These are phyloP conservation scores for Alternaria consortialis DNA, from an alignment of 2,329 filamentous ascomycete species.

Conservation along the genomic window DNA sequence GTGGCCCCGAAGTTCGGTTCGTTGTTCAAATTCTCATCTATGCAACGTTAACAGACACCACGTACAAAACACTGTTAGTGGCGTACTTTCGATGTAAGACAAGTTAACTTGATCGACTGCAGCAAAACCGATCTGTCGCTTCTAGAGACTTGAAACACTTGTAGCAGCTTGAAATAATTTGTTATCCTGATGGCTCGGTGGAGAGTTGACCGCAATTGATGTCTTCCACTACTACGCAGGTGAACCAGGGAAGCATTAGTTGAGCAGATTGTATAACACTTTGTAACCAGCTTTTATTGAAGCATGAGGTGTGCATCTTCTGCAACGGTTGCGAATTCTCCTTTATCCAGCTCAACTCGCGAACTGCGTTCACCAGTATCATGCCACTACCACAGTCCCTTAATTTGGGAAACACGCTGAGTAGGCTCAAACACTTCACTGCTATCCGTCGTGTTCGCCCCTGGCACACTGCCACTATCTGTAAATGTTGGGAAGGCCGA, in stretches of 20 bases:
- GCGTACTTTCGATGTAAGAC: too few species aligned
- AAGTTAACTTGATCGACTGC: too few species aligned
- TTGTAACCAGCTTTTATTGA: background rate
- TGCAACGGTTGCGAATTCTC: background rate
- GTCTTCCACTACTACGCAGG: background rate
- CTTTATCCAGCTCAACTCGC: background rate
- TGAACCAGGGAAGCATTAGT: background rate
- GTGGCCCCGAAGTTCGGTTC: too few species aligned
- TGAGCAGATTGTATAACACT: background rate
- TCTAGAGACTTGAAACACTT: too few species aligned
- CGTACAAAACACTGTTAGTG: too few species aligned
- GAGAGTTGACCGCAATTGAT: background rate
- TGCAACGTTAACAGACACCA: too few species aligned
- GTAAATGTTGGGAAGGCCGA: slow-evolving; percentile 56
- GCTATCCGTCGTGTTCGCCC: slow-evolving; percentile 37
- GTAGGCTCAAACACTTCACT: slow-evolving; percentile 70
- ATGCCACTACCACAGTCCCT: slow-evolving; percentile 45
- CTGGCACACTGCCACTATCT: slow-evolving; percentile 49
- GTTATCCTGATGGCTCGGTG: background rate
- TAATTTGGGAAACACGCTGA: slow-evolving; percentile 72
- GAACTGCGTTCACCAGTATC: background rate
- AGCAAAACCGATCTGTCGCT: too few species aligned
- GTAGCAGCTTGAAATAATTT: background rate
- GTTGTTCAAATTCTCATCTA: too few species aligned
- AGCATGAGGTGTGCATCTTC: background rate